phyloP scores from a whole-genome alignment of 2,329 filamentous ascomycete genomes.

The Penicillium sp. region DNA sequence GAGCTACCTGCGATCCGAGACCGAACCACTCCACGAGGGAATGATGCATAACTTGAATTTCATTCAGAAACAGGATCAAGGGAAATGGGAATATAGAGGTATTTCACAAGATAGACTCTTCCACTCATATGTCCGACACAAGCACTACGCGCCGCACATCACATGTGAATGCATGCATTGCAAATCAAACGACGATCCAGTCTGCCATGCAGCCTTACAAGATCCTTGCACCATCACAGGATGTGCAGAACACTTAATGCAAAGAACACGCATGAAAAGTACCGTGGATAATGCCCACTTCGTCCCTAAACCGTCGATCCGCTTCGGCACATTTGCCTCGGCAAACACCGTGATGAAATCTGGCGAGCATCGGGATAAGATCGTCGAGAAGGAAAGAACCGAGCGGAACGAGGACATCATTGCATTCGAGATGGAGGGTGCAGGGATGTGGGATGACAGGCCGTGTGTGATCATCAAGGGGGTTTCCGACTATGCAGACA shows the following conservation, averaged over 20 bases:
- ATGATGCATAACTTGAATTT: neutral
- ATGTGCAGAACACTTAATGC: neutral
- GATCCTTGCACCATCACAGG: neutral
- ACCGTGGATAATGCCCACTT: neutral
- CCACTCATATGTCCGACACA: neutral
- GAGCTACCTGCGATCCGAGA: neutral
- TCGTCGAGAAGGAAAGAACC: neutral
- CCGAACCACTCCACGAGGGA: neutral
- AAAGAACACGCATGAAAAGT: neutral
- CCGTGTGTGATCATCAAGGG: slow-evolving; percentile 15
- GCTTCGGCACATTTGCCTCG: slow-evolving; percentile 7
- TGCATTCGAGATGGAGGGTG: slow-evolving; percentile 12
- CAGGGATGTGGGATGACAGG: slow-evolving; percentile 9
- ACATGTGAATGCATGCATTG: slow-evolving; percentile 1
- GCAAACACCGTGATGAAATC: slow-evolving; percentile 7
- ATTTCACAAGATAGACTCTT: slow-evolving; percentile 1
- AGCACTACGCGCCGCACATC: neutral
- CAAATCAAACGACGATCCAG: neutral
- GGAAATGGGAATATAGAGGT: neutral
- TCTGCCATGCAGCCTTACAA: neutral
- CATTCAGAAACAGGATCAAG: neutral
- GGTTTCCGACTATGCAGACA: slow-evolving; percentile 16
- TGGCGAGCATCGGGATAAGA: slow-evolving; percentile 3
- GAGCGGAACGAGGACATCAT: neutral
- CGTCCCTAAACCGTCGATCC: neutral